Evolutionary conservation across 164 flowering plant species (phyloP), one percentile per base, ranked within the genome.

Genomic region (Houttuynia cordata): DNA sequence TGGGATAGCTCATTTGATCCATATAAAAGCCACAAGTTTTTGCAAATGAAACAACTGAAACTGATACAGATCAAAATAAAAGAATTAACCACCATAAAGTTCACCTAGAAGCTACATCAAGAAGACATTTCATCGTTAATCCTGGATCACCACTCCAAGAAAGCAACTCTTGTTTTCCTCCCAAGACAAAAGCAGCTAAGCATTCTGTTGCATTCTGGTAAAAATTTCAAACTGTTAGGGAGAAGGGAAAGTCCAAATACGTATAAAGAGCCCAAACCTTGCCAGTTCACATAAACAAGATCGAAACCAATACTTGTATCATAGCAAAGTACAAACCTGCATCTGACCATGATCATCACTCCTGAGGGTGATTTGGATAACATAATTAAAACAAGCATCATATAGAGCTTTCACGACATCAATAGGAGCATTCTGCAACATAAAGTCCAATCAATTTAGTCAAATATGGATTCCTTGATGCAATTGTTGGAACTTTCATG

Each of bases 191-290:
- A 55, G 86, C 75, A 66, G 96, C 87, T 70, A 94, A 75, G 76
- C 95, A 94, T 76, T 94, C 89, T 51, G 97, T 94, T 20, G 99
- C 97, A 77, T 94, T 94, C 99, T 94, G 85, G 22, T 4, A 24
- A 59, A 39, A 53, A 40, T 24, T 18, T n/a, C 24, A 9, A 59
- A 19, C 61, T 19, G 9, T n/a, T 22, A 34, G 51, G 50, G 19
- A 40, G 37, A 56, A 10, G 10, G 58, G 30, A 56, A 30, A 30
- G 6, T 2, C 2, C 37, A 30, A 30, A 30, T 2, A 30, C 37
- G 37, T 53, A 53, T 19, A 20, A 4, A 53, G 3, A 53, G 21
- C 15, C 30, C 24, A 56, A 24, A 59, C 23, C 52, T n/a, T 59
- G 52, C 10, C 34, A 59, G 24, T 30, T 30, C 4, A 20, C 25